Percentiles rank a stretch among this genome's conserved stretches.
These are phyloP conservation scores for Cladophialophora immunda DNA, from an alignment of 2,329 filamentous ascomycete genomes.

Conservation along the genomic window DNA sequence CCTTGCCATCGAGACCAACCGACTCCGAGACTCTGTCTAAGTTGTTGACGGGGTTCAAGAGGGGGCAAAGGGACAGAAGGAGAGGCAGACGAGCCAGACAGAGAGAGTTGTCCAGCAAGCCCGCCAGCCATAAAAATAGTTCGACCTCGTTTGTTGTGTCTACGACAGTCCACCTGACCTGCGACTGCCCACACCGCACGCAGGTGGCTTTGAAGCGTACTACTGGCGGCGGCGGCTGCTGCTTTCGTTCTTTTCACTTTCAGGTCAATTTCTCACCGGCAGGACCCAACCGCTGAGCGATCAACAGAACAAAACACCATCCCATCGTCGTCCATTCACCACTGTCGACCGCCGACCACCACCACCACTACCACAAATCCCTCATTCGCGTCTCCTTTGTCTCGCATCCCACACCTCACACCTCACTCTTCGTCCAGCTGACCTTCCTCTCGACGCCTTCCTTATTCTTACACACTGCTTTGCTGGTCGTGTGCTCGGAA, in stretches of 20 bases:
- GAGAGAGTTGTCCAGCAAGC: neutral
- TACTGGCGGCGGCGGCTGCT: neutral
- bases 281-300: neutral
- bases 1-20: neutral
- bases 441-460: neutral
- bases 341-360: neutral
- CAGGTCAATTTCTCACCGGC: neutral
- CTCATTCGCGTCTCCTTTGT: neutral
- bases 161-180: neutral
- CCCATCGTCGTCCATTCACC: neutral
- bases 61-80: neutral
- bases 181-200: slow-evolving; percentile 1
- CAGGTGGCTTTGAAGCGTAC: neutral
- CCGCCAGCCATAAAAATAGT: slow-evolving; percentile 4
- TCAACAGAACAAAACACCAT: neutral
- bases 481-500: slow-evolving; percentile 24
- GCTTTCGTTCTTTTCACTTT: neutral
- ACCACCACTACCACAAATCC: slow-evolving; percentile 4
- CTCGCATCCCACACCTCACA: slow-evolving; percentile 1
- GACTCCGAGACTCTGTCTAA: neutral
- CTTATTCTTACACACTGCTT: neutral
- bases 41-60: neutral
- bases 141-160: neutral
- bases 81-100: neutral
- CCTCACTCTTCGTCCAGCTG: slow-evolving; percentile 12